Base-by-base conservation (phyloP, 192 early-diverging fungal species). In the Backusella australiensis region DNA sequence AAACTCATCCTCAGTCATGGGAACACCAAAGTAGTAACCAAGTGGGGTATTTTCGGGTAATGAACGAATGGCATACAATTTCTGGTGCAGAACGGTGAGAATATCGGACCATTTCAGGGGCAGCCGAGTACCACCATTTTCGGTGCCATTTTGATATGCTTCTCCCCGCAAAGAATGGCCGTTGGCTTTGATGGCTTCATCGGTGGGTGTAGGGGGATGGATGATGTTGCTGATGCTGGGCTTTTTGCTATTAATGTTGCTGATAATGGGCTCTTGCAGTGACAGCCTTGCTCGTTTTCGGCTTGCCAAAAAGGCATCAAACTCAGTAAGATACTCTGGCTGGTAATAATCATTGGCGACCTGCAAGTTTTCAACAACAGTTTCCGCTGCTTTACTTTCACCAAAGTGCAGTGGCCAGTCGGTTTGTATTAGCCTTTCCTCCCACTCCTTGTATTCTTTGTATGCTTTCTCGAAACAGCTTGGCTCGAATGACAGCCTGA, bases 11-110 rank as follows among this genome's bases (percentile, higher is more conserved):
- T 96, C 96, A 3, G 93, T 93, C 92, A 95, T 97, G 5, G 96
- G 96, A 7, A 97, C 94, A 38, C 96, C 96, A 86, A 97, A 97
- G 77, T 97, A 97, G 76, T 96, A 96, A 5, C 96, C 96, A 6
- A 97, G 81, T 1, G 93, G 90, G 15, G 91, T 91, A 14, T 88
- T 85, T 9, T 83, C 84, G 6, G 95, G 94, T 6, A 97, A 75
- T 70, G 88, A 85, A 1, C 90, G 85, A 42, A 75, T 79, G 0
- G 94, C 94, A 83, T 93, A 94, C 3, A 93, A 75, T 1, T 92
- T 93, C 56, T 87, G 86, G 39, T 69, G 21, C 7, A 26, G 26
- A 9, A 63, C 56, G 56, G 56, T 63, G 56, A 63, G 9, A 63
- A 63, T 29, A 8, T 63, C 56, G 56, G 56, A 63, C 56, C 56